phyloP scores from a whole-genome alignment of 2,329 filamentous ascomycete genomes.

The Didymella segeticola region DNA sequence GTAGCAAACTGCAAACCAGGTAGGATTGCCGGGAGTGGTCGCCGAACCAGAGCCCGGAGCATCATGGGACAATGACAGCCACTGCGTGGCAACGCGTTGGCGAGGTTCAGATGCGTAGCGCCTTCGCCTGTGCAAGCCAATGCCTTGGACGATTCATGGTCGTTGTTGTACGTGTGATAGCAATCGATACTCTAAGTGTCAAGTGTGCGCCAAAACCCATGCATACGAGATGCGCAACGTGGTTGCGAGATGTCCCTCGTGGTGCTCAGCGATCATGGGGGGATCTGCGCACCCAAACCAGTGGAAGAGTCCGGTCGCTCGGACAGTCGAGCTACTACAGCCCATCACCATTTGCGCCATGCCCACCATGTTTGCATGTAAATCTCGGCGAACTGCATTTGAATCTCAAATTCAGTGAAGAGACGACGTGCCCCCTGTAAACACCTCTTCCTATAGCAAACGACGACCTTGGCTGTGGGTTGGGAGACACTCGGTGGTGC shows the following conservation, averaged over 20 bases:
- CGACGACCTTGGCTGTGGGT: background rate
- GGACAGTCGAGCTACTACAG: background rate
- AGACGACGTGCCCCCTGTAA: too few relatives aligned
- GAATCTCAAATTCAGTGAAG: background rate
- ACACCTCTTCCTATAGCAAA: background rate
- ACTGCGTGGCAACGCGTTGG: background rate
- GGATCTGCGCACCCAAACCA: constrained; percentile 1
- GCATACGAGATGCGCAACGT: background rate
- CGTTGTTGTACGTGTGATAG: background rate
- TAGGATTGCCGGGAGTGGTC: constrained; percentile 5
- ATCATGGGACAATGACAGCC: background rate
- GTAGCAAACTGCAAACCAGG: constrained; percentile 3
- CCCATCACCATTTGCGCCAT: background rate
- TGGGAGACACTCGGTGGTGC: background rate
- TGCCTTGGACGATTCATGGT: background rate
- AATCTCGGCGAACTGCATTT: background rate
- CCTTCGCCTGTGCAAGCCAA: background rate
- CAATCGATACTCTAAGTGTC: too few relatives aligned
- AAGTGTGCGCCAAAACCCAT: background rate
- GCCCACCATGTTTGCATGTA: background rate
- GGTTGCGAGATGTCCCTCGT: background rate
- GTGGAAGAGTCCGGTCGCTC: background rate
- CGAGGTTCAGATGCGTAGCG: background rate
- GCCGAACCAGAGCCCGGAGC: background rate
- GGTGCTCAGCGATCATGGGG: background rate